Base-by-base conservation (phyloP, 306 rosid genomes). In the Mimosa pudica region DNA sequence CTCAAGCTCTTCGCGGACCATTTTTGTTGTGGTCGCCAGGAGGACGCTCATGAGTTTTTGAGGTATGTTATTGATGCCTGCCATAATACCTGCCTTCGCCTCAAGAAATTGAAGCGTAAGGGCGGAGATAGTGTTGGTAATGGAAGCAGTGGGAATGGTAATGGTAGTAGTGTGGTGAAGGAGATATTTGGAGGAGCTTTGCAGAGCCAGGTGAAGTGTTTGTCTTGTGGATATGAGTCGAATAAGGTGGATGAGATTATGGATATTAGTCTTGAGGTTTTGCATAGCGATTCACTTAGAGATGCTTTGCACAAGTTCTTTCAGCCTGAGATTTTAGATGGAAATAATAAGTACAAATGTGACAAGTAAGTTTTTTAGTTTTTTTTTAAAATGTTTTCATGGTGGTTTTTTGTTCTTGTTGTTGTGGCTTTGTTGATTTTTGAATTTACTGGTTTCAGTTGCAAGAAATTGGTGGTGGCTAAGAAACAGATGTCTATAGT, bases 161-260 rank as follows among this genome's bases (percentile, higher is more conserved):
- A 38, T 38, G 45, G 79, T 3, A 49, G 79, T 1, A 84, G 97
- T 2, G 93, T 90, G 72, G 98, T 96, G 63, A 93, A 88, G 88
- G 97, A 93, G 42, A 96, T 96, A 13, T 96, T 96, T 30, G 99
- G 99, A 17, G 99, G 99, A 42, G 88, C 98, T 32, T 85, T 96
- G 91, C 98, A 93, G 97, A 96, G 98, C 80, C 99, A 96, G 96
- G 98, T 96, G 88, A 96, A 91, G 86, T 96, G 99, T 80, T 83
- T 89, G 4, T 83, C 89, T 52, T 96, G 99, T 84, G 98, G 98
- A 76, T 82, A 78, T n/a, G 99, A 93, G 84, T 96, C 98, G 17
- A 96, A 96, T 89, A 96, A 96, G 90, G 91, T 93, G 82, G 99
- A 96, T 76, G 99, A 96, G 89, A 93, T 96, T 70, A 96, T 93